Percentiles rank a stretch among this genome's conserved stretches.
Evolutionary conservation across 2,329 filamentous ascomycete genomes (phyloP).

Genomic region (Clonostachys rosea): DNA sequence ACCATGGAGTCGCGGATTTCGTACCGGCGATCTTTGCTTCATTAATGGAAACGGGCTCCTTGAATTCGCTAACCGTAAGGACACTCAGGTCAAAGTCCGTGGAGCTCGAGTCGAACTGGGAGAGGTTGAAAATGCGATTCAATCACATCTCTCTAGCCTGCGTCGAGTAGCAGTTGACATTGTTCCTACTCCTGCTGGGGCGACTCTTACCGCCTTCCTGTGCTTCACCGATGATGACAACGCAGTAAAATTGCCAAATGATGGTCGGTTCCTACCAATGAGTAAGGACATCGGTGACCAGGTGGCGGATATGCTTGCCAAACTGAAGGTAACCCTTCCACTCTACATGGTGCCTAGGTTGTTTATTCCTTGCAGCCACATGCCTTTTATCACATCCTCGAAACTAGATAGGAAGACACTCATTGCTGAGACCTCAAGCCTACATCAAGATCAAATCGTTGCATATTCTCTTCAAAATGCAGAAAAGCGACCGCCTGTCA

Average conservation of each 20-base stretch:
- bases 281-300: not conserved
- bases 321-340: conserved; percentile 11
- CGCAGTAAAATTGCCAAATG: not conserved
- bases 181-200: conserved; percentile 31
- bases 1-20: conserved; percentile 6
- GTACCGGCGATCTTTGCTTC: conserved; percentile 4
- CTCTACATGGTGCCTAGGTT: conserved; percentile 35
- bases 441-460: conserved; percentile 5
- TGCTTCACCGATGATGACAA: conserved; percentile 5
- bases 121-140: conserved; percentile 7
- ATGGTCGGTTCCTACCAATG: not conserved
- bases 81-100: conserved; percentile 49
- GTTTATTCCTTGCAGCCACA: conserved; percentile 30
- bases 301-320: conserved; percentile 1
- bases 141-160: not conserved
- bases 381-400: conserved; percentile 34
- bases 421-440: not conserved
- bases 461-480: conserved; percentile 15
- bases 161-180: conserved; percentile 27
- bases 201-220: conserved; percentile 36
- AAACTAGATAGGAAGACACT: conserved; percentile 22
- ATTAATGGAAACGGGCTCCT: conserved; percentile 22
- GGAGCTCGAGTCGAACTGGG: conserved; percentile 41
- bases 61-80: conserved; percentile 42
- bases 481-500: conserved; percentile 6